Evolutionary conservation across 2,329 filamentous ascomycete genomes (phyloP).

Genomic region (Beauveria varroae): DNA sequence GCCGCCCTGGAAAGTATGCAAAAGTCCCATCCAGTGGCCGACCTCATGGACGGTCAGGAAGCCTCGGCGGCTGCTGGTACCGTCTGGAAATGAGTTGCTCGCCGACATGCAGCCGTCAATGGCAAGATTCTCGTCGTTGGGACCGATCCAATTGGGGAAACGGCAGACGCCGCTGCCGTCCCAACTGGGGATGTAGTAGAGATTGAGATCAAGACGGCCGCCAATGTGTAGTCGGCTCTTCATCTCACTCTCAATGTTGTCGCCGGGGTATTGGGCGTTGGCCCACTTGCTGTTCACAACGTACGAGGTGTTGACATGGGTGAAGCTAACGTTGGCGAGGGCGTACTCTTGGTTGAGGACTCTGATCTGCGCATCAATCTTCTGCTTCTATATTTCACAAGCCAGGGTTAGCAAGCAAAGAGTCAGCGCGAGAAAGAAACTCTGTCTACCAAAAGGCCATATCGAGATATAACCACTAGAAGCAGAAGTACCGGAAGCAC

Average conservation of each 20-base stretch:
- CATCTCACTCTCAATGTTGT: not conserved
- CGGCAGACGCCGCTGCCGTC: constrained; percentile 37
- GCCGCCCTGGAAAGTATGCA: constrained; percentile 40
- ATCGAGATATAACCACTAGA: not conserved
- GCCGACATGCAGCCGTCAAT: constrained; percentile 33
- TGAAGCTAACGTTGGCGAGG: not conserved
- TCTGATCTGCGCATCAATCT: not conserved
- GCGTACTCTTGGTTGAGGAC: not conserved
- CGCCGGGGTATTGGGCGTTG: not conserved
- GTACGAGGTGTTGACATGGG: constrained; percentile 1
- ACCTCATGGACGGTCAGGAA: constrained; percentile 33
- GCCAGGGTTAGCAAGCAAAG: no score
- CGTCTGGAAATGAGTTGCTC: constrained; percentile 29
- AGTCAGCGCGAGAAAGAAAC: no score
- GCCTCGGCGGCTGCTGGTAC: constrained; percentile 27
- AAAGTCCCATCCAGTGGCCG: constrained; percentile 42
- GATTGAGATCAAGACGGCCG: constrained; percentile 34
- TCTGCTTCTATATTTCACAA: not conserved
- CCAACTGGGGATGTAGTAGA: constrained; percentile 36
- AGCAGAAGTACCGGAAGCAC: not conserved
- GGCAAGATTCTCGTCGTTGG: constrained; percentile 26
- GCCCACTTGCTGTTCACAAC: not conserved
- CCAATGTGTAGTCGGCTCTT: constrained; percentile 30
- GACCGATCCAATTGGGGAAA: constrained; percentile 30
- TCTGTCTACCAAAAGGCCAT: not conserved